Evolutionary conservation across 2,329 filamentous ascomycete genomes (phyloP), one percentile per base, ranked within the genome.

Genomic region (Ophiostoma tasmaniense): DNA sequence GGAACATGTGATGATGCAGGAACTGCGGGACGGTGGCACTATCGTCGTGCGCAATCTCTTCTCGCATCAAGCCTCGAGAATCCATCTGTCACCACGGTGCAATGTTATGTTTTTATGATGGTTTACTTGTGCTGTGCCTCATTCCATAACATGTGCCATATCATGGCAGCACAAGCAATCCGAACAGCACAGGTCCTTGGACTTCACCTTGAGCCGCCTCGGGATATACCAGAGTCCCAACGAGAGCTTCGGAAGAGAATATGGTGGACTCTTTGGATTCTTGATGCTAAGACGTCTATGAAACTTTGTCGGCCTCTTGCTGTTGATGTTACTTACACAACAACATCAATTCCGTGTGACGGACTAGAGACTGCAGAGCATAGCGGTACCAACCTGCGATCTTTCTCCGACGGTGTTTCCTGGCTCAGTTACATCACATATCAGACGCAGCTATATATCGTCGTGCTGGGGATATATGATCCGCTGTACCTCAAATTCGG

Each of bases 61-160:
- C 42, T 45, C 42, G 42, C 42, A 45, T 17, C 42, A 20, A 45
- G 42, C 42, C 42, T 45, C 42, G 42, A 45, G 42, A 45, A 45
- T 6, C 42, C 42, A 6, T 45, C 42, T 17, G n/a, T 45, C 4
- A 45, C 42, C 42, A 45, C 42, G 8, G 42, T 45, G 14, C 42
- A 45, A 17, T 45, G 42, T 17, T 45, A 45, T 7, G n/a, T 45
- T 6, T 45, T 45, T 8, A 28, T 22, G 10, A 75, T 75, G 25
- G 71, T 80, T 1, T 86, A 84, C 72, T 78, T 84, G 2, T 82
- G 79, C 72, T 80, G 79, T 67, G 82, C 79, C 0, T 81, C 81
- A 0, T 83, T 81, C 69, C 80, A 80, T 59, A 85, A 84, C 72
- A 83, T 81, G 76, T 78, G 80, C 3, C 76, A 84, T 69, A 78